Evolutionary conservation across 768 basidiomycete genomes (phyloP).

Genomic region (Tulasnella sp.): DNA sequence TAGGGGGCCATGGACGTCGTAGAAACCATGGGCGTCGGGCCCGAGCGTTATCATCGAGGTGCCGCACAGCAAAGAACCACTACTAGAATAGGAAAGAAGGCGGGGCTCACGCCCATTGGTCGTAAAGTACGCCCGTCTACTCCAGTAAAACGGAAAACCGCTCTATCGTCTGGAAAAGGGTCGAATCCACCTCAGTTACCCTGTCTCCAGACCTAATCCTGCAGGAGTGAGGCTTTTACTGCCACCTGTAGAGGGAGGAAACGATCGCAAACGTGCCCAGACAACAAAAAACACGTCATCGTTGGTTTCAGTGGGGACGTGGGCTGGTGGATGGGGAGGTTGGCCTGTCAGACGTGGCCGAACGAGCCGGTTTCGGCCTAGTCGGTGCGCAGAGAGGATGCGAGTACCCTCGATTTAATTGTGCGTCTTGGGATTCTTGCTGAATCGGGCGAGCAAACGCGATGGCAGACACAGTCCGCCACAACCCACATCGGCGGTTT

Average conservation of each 20-base stretch:
- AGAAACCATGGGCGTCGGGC: background rate
- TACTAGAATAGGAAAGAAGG: background rate
- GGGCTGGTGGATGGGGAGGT: background rate
- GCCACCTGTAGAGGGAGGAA: background rate
- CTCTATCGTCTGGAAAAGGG: background rate
- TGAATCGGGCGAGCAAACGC: conserved; percentile 1
- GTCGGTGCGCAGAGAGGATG: background rate
- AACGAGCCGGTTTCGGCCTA: conserved; percentile 9
- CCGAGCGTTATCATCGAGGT: conserved; percentile 1
- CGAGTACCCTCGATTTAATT: conserved; percentile 1
- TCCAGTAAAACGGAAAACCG: conserved; percentile 17
- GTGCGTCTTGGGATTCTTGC: background rate
- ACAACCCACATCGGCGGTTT: conserved; percentile 10
- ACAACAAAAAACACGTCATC: background rate
- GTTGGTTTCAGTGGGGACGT: conserved; percentile 12
- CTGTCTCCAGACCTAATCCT: conserved; percentile 15
- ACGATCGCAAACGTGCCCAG: conserved; percentile 11
- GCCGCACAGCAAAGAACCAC: background rate
- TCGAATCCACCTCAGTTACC: background rate
- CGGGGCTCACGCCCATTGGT: background rate
- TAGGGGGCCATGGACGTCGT: background rate
- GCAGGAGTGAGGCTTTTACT: conserved; percentile 16
- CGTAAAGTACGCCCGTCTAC: background rate
- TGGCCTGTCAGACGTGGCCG: conserved; percentile 8
- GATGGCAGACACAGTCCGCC: conserved; percentile 10